phyloP scores from a whole-genome alignment of 148 eudicot genomes.

The Cornus florida region DNA sequence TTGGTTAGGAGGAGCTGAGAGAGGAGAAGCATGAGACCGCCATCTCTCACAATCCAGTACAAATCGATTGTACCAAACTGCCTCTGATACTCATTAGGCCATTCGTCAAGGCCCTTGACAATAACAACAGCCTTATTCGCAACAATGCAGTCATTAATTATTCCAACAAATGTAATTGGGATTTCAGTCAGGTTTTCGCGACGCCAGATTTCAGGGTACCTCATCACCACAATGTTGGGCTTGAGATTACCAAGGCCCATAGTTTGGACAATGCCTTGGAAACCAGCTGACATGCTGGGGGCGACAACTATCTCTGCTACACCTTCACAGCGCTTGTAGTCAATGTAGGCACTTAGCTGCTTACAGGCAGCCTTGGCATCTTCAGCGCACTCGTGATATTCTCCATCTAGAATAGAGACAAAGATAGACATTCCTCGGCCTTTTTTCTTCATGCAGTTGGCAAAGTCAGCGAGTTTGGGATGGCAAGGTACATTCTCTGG shows the following conservation, averaged over 20 bases:
- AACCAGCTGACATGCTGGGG: conserved; percentile 90
- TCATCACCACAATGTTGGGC: conserved; percentile 93
- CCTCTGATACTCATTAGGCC: conserved; percentile 94
- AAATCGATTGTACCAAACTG: conserved; percentile 95
- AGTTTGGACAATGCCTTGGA: conserved; percentile 84
- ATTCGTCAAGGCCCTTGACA: conserved; percentile 95
- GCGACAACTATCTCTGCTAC: conserved; percentile 97
- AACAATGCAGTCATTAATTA: conserved; percentile 91
- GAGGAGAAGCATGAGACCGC: conserved; percentile 97
- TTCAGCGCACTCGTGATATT: conserved; percentile 88
- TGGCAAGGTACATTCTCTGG: conserved; percentile 99
- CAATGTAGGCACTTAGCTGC: conserved; percentile 78
- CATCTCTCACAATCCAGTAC: conserved; percentile 97
- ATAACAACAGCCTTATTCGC: conserved; percentile 98
- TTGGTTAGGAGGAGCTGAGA: conserved; percentile 95
- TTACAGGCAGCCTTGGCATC: conserved; percentile 87
- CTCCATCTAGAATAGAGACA: conserved; percentile 86
- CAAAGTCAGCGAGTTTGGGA: conserved; percentile 99
- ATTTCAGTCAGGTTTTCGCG: conserved; percentile 86
- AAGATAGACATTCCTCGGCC: conserved; percentile 99
- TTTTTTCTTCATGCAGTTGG: conserved; percentile 98
- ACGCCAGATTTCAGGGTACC: conserved; percentile 98
- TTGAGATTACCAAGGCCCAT: conserved; percentile 99
- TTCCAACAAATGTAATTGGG: conserved; percentile 91
- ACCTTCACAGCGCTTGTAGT: conserved; percentile 94